Conservation (phyloP, 352 stramenopile species). For the Phytophthora cactorum region DNA sequence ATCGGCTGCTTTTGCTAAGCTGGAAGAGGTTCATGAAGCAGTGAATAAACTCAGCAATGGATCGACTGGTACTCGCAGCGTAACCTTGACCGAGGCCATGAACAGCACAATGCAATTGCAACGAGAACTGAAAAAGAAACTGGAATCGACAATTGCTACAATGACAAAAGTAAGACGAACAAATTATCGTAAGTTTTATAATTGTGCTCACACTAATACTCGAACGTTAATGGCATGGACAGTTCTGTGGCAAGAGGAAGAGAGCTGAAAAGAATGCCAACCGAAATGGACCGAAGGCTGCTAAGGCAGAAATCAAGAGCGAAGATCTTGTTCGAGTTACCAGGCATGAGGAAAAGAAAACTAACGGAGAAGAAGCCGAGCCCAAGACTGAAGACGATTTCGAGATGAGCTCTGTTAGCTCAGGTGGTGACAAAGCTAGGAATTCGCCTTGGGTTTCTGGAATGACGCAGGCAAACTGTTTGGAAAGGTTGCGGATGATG, state of each 20-base stretch:
- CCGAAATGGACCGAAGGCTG: neutral
- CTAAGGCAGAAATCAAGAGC: neutral
- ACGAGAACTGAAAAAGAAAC: neutral
- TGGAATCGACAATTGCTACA: neutral
- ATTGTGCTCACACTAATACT: neutral
- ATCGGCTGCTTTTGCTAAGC: slow-evolving; percentile 6
- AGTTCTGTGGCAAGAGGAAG: slow-evolving; percentile 4
- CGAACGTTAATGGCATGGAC: neutral
- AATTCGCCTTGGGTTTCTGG: neutral
- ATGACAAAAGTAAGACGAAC: slow-evolving; percentile 1
- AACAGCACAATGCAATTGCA: slow-evolving; percentile 2
- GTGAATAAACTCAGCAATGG: slow-evolving; percentile 6
- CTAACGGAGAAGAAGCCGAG: neutral
- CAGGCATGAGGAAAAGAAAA: neutral
- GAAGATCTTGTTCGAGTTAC: neutral
- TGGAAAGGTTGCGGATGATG: slow-evolving; percentile 5
- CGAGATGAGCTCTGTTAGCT: too few species aligned
- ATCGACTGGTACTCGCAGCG: slow-evolving; percentile 3
- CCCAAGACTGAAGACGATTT: neutral
- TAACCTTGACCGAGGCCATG: slow-evolving; percentile 2
- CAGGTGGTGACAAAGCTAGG: neutral
- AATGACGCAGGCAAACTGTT: neutral
- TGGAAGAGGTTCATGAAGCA: slow-evolving; percentile 19
- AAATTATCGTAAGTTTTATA: too few species aligned
- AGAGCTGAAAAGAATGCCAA: neutral